Conservation (phyloP, 2,329 filamentous ascomycete genomes). For the Venturia asperata region DNA sequence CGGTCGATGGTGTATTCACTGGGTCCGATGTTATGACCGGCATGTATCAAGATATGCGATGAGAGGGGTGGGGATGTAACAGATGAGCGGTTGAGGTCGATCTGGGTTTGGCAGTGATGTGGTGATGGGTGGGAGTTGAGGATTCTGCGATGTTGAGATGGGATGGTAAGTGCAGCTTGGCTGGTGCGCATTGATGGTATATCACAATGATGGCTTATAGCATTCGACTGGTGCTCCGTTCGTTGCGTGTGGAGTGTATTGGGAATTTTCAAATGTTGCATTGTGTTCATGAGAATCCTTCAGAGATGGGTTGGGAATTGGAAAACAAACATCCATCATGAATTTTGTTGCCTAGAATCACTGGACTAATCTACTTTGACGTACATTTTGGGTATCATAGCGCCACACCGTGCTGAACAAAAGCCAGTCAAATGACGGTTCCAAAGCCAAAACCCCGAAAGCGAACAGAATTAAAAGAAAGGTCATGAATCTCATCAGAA, state of each 20-base stretch:
- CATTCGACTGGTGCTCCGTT: neutral
- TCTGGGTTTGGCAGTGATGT: no score
- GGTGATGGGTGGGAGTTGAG: neutral
- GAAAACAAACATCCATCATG: neutral
- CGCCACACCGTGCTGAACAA: neutral
- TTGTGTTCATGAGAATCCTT: neutral
- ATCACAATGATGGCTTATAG: neutral
- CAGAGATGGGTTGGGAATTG: neutral
- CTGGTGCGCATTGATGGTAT: no score
- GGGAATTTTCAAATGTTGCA: neutral
- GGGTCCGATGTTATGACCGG: neutral
- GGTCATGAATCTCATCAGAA: neutral
- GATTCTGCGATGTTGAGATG: neutral
- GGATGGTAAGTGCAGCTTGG: no score
- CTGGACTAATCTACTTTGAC: neutral
- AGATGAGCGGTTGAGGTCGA: no score
- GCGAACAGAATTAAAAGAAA: neutral
- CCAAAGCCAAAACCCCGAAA: neutral
- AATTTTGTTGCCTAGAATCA: neutral
- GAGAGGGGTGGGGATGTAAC: no score
- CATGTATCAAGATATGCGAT: neutral
- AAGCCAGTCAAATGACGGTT: neutral
- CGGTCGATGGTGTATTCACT: neutral
- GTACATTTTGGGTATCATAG: conserved; percentile 8
- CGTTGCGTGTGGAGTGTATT: neutral